Base-by-base conservation (phyloP, 2,329 filamentous ascomycete genomes). In the Aspergillus neoniger region DNA sequence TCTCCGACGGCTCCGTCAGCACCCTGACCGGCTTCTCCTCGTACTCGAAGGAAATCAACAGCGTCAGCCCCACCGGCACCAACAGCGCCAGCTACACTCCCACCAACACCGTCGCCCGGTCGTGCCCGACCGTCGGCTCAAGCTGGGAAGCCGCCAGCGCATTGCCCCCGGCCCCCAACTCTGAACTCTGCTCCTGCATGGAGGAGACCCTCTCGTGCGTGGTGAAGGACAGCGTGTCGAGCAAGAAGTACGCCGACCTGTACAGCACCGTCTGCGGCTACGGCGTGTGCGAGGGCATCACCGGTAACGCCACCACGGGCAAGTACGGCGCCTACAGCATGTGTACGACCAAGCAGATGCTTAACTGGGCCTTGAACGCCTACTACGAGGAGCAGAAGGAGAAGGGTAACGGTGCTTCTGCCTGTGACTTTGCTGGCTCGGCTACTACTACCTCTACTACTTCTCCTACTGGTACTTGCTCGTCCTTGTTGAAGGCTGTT, bases 151-250 rank as follows among this genome's bases (percentile, higher is more conserved):
- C 91, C 52, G 58, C 66, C 6, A 82, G 83, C 44, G 82, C 80
- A 59, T 89, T 98, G 19, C 94, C 94, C 19, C 93, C 93, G 10
- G 86, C 85, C 6, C 92, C 92, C 63, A 91, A 97, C 79, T 72
- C 85, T 59, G 72, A 86, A 51, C 86, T 96, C 55, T 98, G 95
- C 83, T 77, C 82, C 58, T 98, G 95, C 85, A 96, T 96, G 90
- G 84, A 85, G 74, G 81, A 85, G 62, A 86, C 85, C 51, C 80
- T 96, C 57, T 79, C 80, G 58, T 98, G 94, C 79, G 83, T 84
- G 30, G 86, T 91, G 61, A 80, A 84, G 36, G 75, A 81, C 38
- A 77, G 78, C 68, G 79, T 92, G 23, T 77, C 83, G 63, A 73
- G 79, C 50, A 81, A 86, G 54, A 79, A 86, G 58, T 90, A 86